A percentile compares a stretch with the other conserved stretches of the same genome.
These are phyloP conservation scores for Ogataea ramenticola DNA, from an alignment of 805 yeast species.

Conservation along the genomic window DNA sequence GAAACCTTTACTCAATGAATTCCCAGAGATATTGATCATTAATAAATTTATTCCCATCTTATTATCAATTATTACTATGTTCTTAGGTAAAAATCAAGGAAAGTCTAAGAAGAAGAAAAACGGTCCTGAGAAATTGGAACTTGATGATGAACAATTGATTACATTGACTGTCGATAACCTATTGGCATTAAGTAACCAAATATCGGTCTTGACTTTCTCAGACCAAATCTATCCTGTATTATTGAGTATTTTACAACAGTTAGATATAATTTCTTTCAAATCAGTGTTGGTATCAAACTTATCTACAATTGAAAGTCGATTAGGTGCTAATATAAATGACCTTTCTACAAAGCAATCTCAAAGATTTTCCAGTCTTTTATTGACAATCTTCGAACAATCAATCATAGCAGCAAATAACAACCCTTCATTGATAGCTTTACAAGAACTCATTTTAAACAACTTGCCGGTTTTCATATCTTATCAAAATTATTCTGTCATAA, in stretches of 20 bases:
- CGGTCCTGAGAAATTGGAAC: slow-evolving; percentile 18
- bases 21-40: slow-evolving; percentile 50
- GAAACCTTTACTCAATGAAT: slow-evolving; percentile 41
- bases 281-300: slow-evolving; percentile 23
- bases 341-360: slow-evolving; percentile 15
- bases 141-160: slow-evolving; percentile 31
- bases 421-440: slow-evolving; percentile 19
- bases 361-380: slow-evolving; percentile 21
- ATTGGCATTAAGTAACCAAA: slow-evolving; percentile 51
- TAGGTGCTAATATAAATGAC: slow-evolving; percentile 20
- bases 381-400: slow-evolving; percentile 26
- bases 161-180: slow-evolving; percentile 47
- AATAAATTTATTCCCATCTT: slow-evolving; percentile 73
- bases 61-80: slow-evolving; percentile 40
- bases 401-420: slow-evolving; percentile 8
- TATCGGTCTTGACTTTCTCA: slow-evolving; percentile 73
- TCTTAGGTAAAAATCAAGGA: slow-evolving; percentile 23
- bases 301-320: slow-evolving; percentile 17
- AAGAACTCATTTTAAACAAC: slow-evolving; percentile 24
- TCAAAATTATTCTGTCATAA: slow-evolving; percentile 46
- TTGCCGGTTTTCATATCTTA: slow-evolving; percentile 23
- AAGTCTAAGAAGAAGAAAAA: slow-evolving; percentile 10
- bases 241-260: background rate
- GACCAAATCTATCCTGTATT: slow-evolving; percentile 43
- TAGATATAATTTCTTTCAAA: slow-evolving; percentile 23